Percentiles rank a stretch among this genome's conserved stretches.
These are phyloP conservation scores for Leccinum variicolor DNA, from an alignment of 768 basidiomycete genomes.

Conservation along the genomic window DNA sequence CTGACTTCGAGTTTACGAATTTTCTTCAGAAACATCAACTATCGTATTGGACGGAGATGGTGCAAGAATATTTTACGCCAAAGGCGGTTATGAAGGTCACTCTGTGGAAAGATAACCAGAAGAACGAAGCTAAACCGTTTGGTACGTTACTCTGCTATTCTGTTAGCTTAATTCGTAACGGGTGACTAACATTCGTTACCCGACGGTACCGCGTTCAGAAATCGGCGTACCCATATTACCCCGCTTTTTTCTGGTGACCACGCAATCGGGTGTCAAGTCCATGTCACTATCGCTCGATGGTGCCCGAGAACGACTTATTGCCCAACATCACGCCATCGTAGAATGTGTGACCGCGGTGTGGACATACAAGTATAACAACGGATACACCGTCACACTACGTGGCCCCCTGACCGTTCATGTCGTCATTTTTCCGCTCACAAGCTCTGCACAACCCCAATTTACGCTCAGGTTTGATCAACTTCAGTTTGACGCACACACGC, in stretches of 20 bases:
- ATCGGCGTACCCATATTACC: constrained; percentile 77
- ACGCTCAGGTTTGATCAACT: constrained; percentile 69
- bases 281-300: constrained; percentile 81
- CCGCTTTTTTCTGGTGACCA: constrained; percentile 81
- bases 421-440: constrained; percentile 29
- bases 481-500: constrained; percentile 66
- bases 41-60: constrained; percentile 62
- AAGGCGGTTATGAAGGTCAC: constrained; percentile 75
- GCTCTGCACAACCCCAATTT: constrained; percentile 21
- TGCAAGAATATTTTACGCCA: constrained; percentile 68
- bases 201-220: constrained; percentile 42
- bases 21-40: constrained; percentile 54
- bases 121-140: constrained; percentile 78
- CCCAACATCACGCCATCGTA: constrained; percentile 46
- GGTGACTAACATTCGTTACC: constrained; percentile 3
- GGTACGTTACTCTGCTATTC: constrained; percentile 44
- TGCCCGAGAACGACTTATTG: constrained; percentile 64
- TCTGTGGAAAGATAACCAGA: constrained; percentile 83
- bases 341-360: constrained; percentile 74
- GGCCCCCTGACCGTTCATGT: constrained; percentile 74
- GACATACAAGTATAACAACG: constrained; percentile 79
- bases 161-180: constrained; percentile 2
- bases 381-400: constrained; percentile 72
- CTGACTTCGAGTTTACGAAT: constrained; percentile 3
- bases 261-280: constrained; percentile 79